A percentile compares a stretch with the other conserved stretches of the same genome.
phyloP scores from a whole-genome alignment of 371 early-diverging fungal species.

The Phascolomyces articulosus region DNA sequence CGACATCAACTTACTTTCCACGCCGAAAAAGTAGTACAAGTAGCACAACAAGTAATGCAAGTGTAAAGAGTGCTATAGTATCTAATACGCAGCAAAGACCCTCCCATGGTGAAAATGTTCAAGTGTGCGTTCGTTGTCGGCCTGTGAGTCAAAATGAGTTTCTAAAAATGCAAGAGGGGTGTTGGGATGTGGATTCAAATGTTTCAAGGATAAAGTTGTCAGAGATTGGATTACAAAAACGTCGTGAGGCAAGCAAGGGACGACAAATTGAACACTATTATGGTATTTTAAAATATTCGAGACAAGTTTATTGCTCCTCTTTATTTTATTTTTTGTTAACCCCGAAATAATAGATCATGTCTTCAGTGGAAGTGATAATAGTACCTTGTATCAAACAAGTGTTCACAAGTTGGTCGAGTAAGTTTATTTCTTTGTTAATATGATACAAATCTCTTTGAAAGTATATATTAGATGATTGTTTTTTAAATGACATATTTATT shows the following conservation, averaged over 20 bases:
- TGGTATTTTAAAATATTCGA: constrained; percentile 2
- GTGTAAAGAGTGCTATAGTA: neutral
- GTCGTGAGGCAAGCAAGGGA: constrained; percentile 16
- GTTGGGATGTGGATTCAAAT: constrained; percentile 9
- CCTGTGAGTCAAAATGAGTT: constrained; percentile 28
- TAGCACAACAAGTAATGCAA: neutral
- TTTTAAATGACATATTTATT: neutral
- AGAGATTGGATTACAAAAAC: constrained; percentile 5
- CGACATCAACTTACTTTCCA: constrained; percentile 4
- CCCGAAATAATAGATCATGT: constrained; percentile 11
- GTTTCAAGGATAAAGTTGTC: constrained; percentile 13
- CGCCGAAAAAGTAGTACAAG: constrained; percentile 15
- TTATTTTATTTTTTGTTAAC: too few relatives aligned
- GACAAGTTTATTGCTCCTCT: neutral
- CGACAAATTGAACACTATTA: constrained; percentile 16
- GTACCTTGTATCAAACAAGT: constrained; percentile 13
- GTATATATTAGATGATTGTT: neutral
- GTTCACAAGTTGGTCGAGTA: constrained; percentile 31
- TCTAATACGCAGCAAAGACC: neutral
- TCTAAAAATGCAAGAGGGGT: constrained; percentile 8
- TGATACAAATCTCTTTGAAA: too few relatives aligned
- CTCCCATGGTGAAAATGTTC: constrained; percentile 30
- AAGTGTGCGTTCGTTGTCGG: constrained; percentile 46
- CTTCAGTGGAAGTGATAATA: constrained; percentile 16
- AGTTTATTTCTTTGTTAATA: neutral